phyloP scores from a whole-genome alignment of 192 early-diverging fungal genomes.

The Funneliformis geosporum region DNA sequence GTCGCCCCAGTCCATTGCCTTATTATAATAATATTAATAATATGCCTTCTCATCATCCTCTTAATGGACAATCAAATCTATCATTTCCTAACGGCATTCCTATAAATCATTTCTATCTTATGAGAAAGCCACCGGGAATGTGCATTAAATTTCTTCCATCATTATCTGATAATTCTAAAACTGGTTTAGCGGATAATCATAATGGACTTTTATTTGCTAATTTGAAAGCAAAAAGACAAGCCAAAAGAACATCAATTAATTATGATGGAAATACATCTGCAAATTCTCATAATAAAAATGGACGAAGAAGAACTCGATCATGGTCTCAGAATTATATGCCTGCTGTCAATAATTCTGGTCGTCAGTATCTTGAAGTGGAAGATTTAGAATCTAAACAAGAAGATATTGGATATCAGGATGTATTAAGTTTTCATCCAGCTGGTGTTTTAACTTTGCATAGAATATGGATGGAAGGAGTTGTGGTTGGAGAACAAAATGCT shows the following conservation, averaged over 20 bases:
- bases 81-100: neutral
- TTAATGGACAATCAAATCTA: slow-evolving; percentile 4
- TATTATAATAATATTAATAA: neutral
- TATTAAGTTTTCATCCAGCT: slow-evolving; percentile 57
- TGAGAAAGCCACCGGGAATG: slow-evolving; percentile 3
- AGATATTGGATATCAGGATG: slow-evolving; percentile 48
- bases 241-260: slow-evolving; percentile 8
- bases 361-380: slow-evolving; percentile 40
- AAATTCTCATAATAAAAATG: neutral
- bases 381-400: slow-evolving; percentile 36
- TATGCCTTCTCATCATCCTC: neutral
- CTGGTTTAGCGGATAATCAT: neutral
- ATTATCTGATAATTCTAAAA: slow-evolving; percentile 10
- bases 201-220: neutral
- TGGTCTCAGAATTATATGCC: slow-evolving; percentile 26
- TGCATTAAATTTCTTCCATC: slow-evolving; percentile 26
- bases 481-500: neutral
- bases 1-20: neutral
- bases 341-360: neutral
- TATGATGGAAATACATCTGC: neutral
- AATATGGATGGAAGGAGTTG: slow-evolving; percentile 43
- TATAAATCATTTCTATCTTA: neutral
- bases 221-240: slow-evolving; percentile 7
- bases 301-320: slow-evolving; percentile 17
- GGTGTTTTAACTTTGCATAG: slow-evolving; percentile 61